phyloP scores from a whole-genome alignment of 192 early-diverging fungal genomes.

The Spizellomyces sp. region DNA sequence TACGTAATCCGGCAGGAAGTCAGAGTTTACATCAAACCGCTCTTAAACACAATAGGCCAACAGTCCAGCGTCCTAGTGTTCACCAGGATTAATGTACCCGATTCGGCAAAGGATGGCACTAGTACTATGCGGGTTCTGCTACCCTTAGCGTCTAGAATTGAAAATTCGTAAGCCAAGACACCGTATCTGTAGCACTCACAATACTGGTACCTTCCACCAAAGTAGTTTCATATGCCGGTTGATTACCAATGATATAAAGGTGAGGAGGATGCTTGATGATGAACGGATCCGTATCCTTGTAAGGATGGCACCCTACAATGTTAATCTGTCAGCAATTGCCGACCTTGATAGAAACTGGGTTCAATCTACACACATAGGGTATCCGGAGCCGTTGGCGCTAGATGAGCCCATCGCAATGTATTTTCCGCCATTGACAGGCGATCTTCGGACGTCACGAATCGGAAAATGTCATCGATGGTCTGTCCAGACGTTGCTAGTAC shows the following conservation, averaged over 20 bases:
- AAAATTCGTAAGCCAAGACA: constrained; percentile 8
- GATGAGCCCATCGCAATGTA: constrained; percentile 81
- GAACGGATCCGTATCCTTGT: constrained; percentile 84
- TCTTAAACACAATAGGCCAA: constrained; percentile 10
- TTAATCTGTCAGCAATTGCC: neutral
- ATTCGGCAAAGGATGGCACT: constrained; percentile 74
- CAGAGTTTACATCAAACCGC: neutral
- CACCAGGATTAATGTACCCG: constrained; percentile 73
- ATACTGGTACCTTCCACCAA: constrained; percentile 40
- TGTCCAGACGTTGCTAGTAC: constrained; percentile 85
- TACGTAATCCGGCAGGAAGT: too few species aligned
- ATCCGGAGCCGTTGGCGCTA: constrained; percentile 93
- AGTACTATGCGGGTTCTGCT: constrained; percentile 69
- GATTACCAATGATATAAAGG: constrained; percentile 91
- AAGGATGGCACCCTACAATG: constrained; percentile 85
- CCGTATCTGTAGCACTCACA: neutral
- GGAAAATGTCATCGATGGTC: constrained; percentile 82
- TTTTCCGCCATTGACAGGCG: constrained; percentile 72
- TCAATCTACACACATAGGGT: constrained; percentile 72
- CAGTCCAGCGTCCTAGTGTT: constrained; percentile 71
- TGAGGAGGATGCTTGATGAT: constrained; percentile 73
- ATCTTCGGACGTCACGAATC: constrained; percentile 60
- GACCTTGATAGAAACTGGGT: neutral
- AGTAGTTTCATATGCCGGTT: constrained; percentile 67
- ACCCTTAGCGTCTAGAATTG: constrained; percentile 49